Conservation (phyloP, 2,329 filamentous ascomycete species). For the Ceratocystiopsis minuta region DNA sequence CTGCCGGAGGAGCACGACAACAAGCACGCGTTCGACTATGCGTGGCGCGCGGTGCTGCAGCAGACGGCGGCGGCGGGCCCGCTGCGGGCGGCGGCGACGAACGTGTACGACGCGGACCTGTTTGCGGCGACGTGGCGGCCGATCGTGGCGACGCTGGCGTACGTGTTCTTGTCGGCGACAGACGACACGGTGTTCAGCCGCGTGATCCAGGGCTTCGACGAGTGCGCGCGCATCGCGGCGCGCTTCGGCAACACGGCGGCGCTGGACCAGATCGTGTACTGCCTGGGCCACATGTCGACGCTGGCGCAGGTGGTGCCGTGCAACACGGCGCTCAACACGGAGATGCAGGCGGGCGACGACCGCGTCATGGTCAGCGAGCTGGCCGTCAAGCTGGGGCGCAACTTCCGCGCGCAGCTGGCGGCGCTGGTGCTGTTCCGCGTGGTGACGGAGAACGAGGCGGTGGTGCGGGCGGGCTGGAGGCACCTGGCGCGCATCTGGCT, state of each 20-base stretch:
- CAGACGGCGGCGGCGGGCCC: constrained; percentile 64
- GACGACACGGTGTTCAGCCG: constrained; percentile 90
- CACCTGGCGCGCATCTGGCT: constrained; percentile 82
- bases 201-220: constrained; percentile 86
- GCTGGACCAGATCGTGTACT: constrained; percentile 82
- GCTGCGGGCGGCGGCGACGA: constrained; percentile 68
- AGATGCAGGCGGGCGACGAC: constrained; percentile 79
- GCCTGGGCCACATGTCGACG: constrained; percentile 77
- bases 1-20: constrained; percentile 95
- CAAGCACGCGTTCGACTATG: constrained; percentile 88
- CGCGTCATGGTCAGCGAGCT: constrained; percentile 98
- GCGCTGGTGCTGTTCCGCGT: constrained; percentile 92
- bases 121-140: constrained; percentile 92
- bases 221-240: constrained; percentile 83
- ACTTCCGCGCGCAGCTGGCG: constrained; percentile 84
- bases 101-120: constrained; percentile 94
- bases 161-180: constrained; percentile 96
- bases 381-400: constrained; percentile 83
- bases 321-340: constrained; percentile 81
- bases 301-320: constrained; percentile 46
- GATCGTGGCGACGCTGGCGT: constrained; percentile 83
- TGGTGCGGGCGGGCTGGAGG: constrained; percentile 62
- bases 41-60: constrained; percentile 83
- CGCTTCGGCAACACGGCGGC: constrained; percentile 70
- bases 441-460: constrained; percentile 63